Conservation (phyloP, 163 green algal species). For the Picocystis sp. region DNA sequence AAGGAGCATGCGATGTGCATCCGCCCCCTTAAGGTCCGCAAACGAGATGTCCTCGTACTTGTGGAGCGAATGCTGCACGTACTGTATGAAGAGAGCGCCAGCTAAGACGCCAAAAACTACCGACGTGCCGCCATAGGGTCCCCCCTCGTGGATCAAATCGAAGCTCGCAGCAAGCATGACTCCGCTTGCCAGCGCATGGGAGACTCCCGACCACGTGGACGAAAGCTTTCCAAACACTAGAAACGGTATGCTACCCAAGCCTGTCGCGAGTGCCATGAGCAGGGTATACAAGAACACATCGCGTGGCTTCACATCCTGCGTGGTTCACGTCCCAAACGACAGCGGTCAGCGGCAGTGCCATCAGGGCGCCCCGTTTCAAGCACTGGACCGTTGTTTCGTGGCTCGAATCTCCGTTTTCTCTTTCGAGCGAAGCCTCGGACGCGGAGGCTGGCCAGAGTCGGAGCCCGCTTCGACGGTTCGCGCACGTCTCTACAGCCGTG, state of each 20-base stretch:
- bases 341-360: too few species aligned
- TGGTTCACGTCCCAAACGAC: too few species aligned
- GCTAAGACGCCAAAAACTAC: conserved; percentile 53
- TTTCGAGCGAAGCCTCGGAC: too few species aligned
- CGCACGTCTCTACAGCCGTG: too few species aligned
- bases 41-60: conserved; percentile 65
- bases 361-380: too few species aligned
- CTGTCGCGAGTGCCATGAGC: conserved; percentile 62
- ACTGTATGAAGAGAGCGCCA: conserved; percentile 46
- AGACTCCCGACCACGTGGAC: conserved; percentile 37
- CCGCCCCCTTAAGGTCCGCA: conserved; percentile 53
- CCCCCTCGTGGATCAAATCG: conserved; percentile 78
- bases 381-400: too few species aligned
- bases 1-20: conserved; percentile 59
- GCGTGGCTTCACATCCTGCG: too few species aligned
- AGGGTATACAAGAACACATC: conserved; percentile 52
- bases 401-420: too few species aligned
- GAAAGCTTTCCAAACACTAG: conserved; percentile 4
- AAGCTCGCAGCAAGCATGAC: conserved; percentile 93
- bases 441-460: too few species aligned
- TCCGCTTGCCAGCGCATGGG: conserved; percentile 77
- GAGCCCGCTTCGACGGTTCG: too few species aligned
- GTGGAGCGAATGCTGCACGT: conserved; percentile 34
- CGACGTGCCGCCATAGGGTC: conserved; percentile 36
- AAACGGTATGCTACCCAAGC: conserved; percentile 75